phyloP scores from a whole-genome alignment of 768 basidiomycete genomes.

The Gloeophyllum trabeum region DNA sequence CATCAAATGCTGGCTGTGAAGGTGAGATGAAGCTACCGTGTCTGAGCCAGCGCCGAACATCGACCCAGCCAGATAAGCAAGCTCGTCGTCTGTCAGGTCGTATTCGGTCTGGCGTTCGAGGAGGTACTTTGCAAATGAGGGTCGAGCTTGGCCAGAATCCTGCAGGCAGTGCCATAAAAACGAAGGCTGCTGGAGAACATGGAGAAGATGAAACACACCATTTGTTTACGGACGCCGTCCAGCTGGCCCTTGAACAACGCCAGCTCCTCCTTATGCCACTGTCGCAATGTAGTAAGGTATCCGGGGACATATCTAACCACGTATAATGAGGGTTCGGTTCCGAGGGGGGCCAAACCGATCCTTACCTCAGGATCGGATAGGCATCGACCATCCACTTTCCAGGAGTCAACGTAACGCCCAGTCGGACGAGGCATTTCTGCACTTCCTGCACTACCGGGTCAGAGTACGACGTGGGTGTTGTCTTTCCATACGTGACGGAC shows the following conservation, averaged over 20 bases:
- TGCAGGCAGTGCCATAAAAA: background rate
- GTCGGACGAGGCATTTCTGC: constrained; percentile 21
- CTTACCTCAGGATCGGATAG: constrained; percentile 26
- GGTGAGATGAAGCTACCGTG: constrained; percentile 17
- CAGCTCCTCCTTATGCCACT: constrained; percentile 36
- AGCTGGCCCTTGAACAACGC: constrained; percentile 20
- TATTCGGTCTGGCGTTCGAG: constrained; percentile 23
- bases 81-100: constrained; percentile 20
- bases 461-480: constrained; percentile 22
- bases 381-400: constrained; percentile 24
- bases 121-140: constrained; percentile 24
- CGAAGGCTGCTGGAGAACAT: background rate
- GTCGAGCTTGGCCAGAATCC: background rate
- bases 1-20: background rate
- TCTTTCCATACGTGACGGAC: constrained; percentile 28
- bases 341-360: background rate
- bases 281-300: constrained; percentile 43
- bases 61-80: constrained; percentile 26
- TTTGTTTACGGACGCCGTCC: constrained; percentile 14
- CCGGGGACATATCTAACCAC: constrained; percentile 31
- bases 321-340: background rate
- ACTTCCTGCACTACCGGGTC: constrained; percentile 23
- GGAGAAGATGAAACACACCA: constrained; percentile 13
- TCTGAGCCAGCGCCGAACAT: constrained; percentile 33
- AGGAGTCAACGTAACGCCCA: constrained; percentile 24